Evolutionary conservation across 305 asterid genomes (phyloP).

Genomic region (Striga hermonthica): DNA sequence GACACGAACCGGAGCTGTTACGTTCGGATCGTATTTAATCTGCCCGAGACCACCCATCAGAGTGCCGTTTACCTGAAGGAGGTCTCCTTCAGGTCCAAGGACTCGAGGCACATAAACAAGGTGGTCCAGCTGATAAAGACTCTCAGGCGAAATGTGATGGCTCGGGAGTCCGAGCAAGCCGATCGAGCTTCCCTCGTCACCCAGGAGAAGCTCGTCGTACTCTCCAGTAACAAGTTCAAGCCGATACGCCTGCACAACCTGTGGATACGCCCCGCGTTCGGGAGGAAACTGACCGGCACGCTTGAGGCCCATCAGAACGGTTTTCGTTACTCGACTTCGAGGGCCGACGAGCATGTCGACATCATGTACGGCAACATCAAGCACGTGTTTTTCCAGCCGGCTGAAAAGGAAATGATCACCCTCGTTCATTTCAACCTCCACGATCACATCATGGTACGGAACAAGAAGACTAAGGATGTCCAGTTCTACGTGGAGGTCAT

Average conservation of each 20-base stretch:
- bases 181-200: slow-evolving; percentile 66
- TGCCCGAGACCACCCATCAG: slow-evolving; percentile 63
- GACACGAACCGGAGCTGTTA: slow-evolving; percentile 62
- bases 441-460: slow-evolving; percentile 83
- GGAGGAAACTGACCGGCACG: slow-evolving; percentile 58
- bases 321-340: slow-evolving; percentile 63
- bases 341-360: slow-evolving; percentile 65
- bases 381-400: slow-evolving; percentile 81
- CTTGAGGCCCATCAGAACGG: slow-evolving; percentile 73
- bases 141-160: slow-evolving; percentile 42
- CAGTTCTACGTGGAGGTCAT: slow-evolving; percentile 77
- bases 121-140: slow-evolving; percentile 64
- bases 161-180: slow-evolving; percentile 65
- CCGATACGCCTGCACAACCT: slow-evolving; percentile 64
- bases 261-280: slow-evolving; percentile 71
- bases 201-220: slow-evolving; percentile 59
- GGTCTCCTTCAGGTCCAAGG: slow-evolving; percentile 62
- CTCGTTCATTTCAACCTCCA: slow-evolving; percentile 75
- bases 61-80: slow-evolving; percentile 57
- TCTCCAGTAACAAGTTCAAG: slow-evolving; percentile 56
- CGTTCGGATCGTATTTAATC: slow-evolving; percentile 62
- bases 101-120: slow-evolving; percentile 68
- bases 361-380: slow-evolving; percentile 63
- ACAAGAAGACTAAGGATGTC: slow-evolving; percentile 74
- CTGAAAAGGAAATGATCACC: slow-evolving; percentile 79